These are phyloP conservation scores for Penicillium malachiteum DNA, from an alignment of 495 filamentous ascomycete species.

Conservation along the genomic window DNA sequence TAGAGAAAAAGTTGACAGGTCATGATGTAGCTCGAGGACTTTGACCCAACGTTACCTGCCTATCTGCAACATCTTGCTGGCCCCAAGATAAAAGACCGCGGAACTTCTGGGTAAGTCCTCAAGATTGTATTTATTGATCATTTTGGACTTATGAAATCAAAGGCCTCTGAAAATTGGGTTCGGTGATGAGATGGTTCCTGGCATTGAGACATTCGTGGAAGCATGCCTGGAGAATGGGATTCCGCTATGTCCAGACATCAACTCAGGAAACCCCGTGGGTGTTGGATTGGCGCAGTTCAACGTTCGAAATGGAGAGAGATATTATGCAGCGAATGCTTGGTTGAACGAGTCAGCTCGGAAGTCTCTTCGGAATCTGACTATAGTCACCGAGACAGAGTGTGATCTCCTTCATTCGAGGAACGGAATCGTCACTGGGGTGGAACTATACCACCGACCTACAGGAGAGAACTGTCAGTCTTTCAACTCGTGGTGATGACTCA, in stretches of 20 bases:
- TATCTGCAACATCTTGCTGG: background rate
- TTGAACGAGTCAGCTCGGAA: background rate
- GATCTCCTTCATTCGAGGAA: background rate
- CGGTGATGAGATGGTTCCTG: slow-evolving; percentile 3
- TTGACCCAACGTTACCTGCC: background rate
- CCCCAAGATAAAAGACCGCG: background rate
- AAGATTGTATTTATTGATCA: background rate
- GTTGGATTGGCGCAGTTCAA: slow-evolving; percentile 5
- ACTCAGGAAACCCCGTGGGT: slow-evolving; percentile 3
- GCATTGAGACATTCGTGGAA: background rate
- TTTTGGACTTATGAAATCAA: background rate
- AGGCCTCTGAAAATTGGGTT: background rate
- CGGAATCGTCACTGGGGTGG: background rate
- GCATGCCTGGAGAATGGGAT: background rate
- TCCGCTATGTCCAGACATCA: background rate
- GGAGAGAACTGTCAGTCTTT: background rate
- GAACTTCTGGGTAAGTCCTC: background rate
- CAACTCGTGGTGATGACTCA: background rate
- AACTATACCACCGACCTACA: background rate
- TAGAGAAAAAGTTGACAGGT: too few relatives aligned
- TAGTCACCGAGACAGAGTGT: background rate
- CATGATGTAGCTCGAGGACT: background rate
- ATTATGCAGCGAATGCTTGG: slow-evolving; percentile 1
- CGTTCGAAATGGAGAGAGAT: slow-evolving; percentile 1
- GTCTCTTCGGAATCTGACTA: background rate